phyloP scores from a whole-genome alignment of 208 protist species.

The Crithidia mellificae region DNA sequence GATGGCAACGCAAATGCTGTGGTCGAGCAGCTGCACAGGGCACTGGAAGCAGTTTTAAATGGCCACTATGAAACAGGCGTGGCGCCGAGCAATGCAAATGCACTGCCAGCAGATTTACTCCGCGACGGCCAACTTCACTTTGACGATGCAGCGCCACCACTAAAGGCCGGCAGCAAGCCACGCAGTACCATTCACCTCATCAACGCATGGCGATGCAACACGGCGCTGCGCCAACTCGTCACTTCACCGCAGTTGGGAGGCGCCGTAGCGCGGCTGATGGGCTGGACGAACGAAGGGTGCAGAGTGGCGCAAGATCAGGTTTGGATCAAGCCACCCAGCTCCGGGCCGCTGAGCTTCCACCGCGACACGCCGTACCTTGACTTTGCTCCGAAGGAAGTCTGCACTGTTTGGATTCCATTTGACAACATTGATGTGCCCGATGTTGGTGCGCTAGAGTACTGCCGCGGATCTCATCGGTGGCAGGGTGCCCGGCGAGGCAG shows the following conservation, averaged over 20 bases:
- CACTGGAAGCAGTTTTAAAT: not conserved
- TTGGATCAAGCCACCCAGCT: slow-evolving; percentile 41
- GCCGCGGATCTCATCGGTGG: slow-evolving; percentile 41
- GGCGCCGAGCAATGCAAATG: not conserved
- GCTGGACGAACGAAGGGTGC: slow-evolving; percentile 40
- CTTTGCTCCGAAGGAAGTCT: slow-evolving; percentile 44
- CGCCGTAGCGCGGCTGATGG: slow-evolving; percentile 27
- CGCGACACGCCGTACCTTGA: slow-evolving; percentile 54
- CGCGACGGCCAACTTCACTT: not conserved
- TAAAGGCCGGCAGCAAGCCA: not conserved
- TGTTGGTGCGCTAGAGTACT: slow-evolving; percentile 53
- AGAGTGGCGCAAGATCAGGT: slow-evolving; percentile 50
- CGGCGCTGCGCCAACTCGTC: slow-evolving; percentile 17
- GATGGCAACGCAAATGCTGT: not conserved
- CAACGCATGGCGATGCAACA: slow-evolving; percentile 35
- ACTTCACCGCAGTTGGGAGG: slow-evolving; percentile 23
- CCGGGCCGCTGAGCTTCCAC: slow-evolving; percentile 47
- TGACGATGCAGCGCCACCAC: not conserved
- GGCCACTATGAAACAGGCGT: not conserved
- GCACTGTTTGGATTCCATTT: slow-evolving; percentile 48
- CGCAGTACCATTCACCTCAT: slow-evolving; percentile 35
- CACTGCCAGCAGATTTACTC: not conserved
- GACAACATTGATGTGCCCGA: slow-evolving; percentile 22
- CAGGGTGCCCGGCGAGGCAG: slow-evolving; percentile 25
- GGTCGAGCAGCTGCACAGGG: not conserved